phyloP scores from a whole-genome alignment of 2,329 filamentous ascomycete genomes.

The Aureobasidium subglaciale region DNA sequence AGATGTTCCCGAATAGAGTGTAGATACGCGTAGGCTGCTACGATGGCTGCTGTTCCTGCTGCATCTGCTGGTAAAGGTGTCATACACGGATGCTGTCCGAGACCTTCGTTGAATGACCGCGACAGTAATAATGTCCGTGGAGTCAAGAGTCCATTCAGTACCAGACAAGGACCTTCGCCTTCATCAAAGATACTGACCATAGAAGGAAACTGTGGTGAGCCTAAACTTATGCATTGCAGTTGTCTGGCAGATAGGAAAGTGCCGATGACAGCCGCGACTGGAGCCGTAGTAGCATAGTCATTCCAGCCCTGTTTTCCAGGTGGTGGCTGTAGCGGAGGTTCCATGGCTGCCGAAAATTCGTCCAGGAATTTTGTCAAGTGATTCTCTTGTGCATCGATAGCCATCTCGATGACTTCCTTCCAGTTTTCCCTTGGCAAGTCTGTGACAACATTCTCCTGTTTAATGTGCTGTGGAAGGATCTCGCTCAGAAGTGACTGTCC shows the following conservation, averaged over 20 bases:
- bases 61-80: background rate
- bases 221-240: background rate
- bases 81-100: background rate
- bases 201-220: background rate
- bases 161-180: conserved; percentile 8
- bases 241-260: background rate
- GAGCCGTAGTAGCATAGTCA: background rate
- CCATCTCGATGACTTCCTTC: background rate
- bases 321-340: background rate
- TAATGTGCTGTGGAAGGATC: background rate
- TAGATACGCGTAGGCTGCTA: background rate
- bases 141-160: background rate
- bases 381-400: background rate
- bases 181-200: conserved; percentile 2
- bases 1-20: background rate
- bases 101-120: background rate
- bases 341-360: background rate
- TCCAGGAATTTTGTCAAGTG: background rate
- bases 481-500: background rate
- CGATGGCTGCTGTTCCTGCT: conserved; percentile 5
- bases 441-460: background rate
- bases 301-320: background rate
- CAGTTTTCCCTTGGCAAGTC: background rate
- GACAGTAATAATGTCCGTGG: background rate
- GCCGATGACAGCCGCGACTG: background rate